Evolutionary conservation across 768 basidiomycete species (phyloP).

Genomic region (Lepiota venenata): DNA sequence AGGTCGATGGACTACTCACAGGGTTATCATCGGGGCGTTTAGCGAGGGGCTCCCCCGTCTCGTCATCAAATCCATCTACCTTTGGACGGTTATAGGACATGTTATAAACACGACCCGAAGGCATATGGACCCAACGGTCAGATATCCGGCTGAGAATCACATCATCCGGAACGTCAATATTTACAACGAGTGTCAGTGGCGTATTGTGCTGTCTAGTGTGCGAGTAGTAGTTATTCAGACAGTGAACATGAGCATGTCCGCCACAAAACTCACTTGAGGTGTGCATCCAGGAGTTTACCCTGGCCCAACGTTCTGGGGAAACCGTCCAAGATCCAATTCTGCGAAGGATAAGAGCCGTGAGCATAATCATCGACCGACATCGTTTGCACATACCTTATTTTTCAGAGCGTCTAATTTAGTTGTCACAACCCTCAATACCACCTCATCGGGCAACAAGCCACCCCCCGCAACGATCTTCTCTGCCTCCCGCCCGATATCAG

Average conservation of each 20-base stretch:
- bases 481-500: slow-evolving; percentile 68
- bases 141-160: slow-evolving; percentile 84
- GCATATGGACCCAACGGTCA: slow-evolving; percentile 86
- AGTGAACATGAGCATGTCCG: background rate
- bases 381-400: slow-evolving; percentile 48
- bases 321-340: slow-evolving; percentile 94
- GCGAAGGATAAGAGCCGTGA: slow-evolving; percentile 5
- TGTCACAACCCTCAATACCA: slow-evolving; percentile 76
- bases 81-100: slow-evolving; percentile 83
- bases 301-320: slow-evolving; percentile 90
- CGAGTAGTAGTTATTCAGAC: slow-evolving; percentile 1
- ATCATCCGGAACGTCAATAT: slow-evolving; percentile 85
- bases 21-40: slow-evolving; percentile 89
- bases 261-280: slow-evolving; percentile 54
- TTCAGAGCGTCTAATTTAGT: slow-evolving; percentile 64
- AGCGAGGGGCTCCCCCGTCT: slow-evolving; percentile 84
- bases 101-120: slow-evolving; percentile 90
- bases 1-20: slow-evolving; percentile 38
- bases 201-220: slow-evolving; percentile 51
- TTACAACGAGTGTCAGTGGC: slow-evolving; percentile 78
- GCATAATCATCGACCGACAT: background rate
- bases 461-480: slow-evolving; percentile 80
- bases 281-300: slow-evolving; percentile 71
- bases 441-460: slow-evolving; percentile 71
- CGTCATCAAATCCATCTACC: slow-evolving; percentile 76